Evolutionary conservation across 306 rosid species (phyloP), one percentile per base, ranked within the genome.

Genomic region (Macrotyloma uniflorum): DNA sequence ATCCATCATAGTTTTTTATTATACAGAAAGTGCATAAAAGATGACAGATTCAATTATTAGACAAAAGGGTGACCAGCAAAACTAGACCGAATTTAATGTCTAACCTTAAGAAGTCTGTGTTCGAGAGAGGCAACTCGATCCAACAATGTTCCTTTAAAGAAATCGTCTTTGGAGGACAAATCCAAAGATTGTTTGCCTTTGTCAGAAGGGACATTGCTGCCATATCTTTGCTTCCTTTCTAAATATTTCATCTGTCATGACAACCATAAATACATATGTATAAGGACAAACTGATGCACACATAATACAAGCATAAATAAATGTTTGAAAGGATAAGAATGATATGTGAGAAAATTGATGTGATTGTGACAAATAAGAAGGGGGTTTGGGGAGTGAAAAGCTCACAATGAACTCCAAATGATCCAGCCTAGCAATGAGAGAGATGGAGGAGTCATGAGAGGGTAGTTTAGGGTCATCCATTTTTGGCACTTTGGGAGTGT

Each of bases 41-140:
- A 24, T 24, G 58, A 8, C 2, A 22, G n/a, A 67, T 54, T 26
- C 6, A 50, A 50, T 18, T 26, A 49, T 11, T 12, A 5, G 47
- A 49, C 20, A 79, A 14, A 71, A 62, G 0, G 30, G n/a, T 26
- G 24, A 38, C 19, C 11, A 64, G 13, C 8, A 33, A 47, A 36
- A 57, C 3, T 7, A 18, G 62, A 57, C 14, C 1, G n/a, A 26
- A 74, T 74, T 4, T 45, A 69, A 75, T 8, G 1, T 23, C 42
- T 47, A 64, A 93, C 98, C 96, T 89, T 94, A 78, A 65, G 74
- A 88, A 91, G 96, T 76, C 89, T 85, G 36, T 73, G 80, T 74
- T 93, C 94, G 77, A 93, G 90, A 71, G 86, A 80, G 30, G 88
- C 87, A 74, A 93, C 93, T 28, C 96, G 87, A 83, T 91, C 96